Conservation (phyloP, 345 rosid genomes). For the Melaleuca alternifolia region DNA sequence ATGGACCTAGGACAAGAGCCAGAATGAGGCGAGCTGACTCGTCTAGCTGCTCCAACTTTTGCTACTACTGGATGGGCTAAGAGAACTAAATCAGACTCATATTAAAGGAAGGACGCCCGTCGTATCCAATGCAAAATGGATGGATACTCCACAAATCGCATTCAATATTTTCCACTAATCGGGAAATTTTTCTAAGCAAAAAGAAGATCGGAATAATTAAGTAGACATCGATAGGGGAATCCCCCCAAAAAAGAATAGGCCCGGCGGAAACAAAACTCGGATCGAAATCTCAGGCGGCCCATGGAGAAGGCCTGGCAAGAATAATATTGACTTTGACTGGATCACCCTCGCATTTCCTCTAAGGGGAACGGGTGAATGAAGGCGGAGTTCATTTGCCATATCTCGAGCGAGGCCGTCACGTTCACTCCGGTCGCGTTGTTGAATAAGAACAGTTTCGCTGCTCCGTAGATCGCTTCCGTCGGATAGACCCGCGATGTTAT, state of each 20-base stretch:
- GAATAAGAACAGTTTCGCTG: constrained; percentile 62
- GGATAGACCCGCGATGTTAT: constrained; percentile 84
- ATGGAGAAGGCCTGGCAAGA: neutral
- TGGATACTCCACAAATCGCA: neutral
- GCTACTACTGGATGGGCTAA: neutral
- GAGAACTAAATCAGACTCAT: neutral
- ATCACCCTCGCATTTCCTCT: neutral
- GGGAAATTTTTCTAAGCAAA: neutral
- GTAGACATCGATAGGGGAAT: neutral
- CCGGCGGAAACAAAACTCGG: neutral
- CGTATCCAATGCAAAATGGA: neutral
- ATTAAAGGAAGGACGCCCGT: neutral
- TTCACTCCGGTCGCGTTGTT: constrained; percentile 75
- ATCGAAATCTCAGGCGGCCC: neutral
- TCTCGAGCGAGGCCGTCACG: constrained; percentile 54
- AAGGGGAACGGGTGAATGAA: constrained; percentile 50
- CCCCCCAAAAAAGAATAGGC: neutral
- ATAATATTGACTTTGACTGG: neutral
- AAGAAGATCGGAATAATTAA: neutral
- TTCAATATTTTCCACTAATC: neutral
- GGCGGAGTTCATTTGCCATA: constrained; percentile 82
- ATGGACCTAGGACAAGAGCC: neutral
- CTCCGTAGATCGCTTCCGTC: constrained; percentile 78
- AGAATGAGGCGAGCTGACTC: neutral
- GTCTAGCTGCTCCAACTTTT: neutral